phyloP scores from a whole-genome alignment of 306 rosid genomes.

The Cicer judaicum region DNA sequence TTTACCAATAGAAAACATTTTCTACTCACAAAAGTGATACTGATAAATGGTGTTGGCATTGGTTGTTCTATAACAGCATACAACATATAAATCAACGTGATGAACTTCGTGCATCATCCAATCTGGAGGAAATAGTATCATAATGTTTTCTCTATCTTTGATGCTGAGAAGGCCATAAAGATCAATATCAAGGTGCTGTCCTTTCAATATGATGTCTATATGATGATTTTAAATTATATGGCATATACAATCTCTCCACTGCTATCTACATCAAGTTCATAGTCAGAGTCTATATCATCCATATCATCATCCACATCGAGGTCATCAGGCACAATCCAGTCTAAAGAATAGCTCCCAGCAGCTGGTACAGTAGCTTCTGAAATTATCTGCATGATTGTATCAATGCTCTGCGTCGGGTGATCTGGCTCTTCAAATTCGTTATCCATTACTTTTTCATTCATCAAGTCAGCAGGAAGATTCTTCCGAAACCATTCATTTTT shows the following conservation, averaged over 20 bases:
- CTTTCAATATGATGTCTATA: constrained; percentile 22
- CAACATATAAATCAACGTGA: constrained; percentile 43
- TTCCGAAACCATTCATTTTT: constrained; percentile 82
- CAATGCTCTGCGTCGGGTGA: constrained; percentile 86
- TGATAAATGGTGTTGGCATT: neutral
- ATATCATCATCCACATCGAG: constrained; percentile 74
- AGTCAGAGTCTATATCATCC: constrained; percentile 79
- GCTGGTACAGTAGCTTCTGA: constrained; percentile 92
- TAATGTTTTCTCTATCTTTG: constrained; percentile 28
- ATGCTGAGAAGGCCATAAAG: constrained; percentile 33
- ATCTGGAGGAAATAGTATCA: constrained; percentile 32
- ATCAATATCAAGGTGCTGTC: constrained; percentile 11
- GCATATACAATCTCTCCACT: constrained; percentile 97
- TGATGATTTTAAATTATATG: constrained; percentile 47
- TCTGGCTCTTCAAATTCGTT: constrained; percentile 86
- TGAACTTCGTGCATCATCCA: constrained; percentile 29
- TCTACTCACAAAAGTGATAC: constrained; percentile 6
- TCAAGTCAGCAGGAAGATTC: constrained; percentile 83
- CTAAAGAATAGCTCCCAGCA: constrained; percentile 60
- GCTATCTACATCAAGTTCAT: constrained; percentile 87
- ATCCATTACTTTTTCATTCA: constrained; percentile 66
- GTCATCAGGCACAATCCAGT: constrained; percentile 56
- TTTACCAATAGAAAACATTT: neutral
- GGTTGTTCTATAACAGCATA: constrained; percentile 30
- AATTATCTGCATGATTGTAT: constrained; percentile 88